Evolutionary conservation across 352 stramenopile species (phyloP), one percentile per base, ranked within the genome.

Genomic region (Hyaloperonospora brassicae): DNA sequence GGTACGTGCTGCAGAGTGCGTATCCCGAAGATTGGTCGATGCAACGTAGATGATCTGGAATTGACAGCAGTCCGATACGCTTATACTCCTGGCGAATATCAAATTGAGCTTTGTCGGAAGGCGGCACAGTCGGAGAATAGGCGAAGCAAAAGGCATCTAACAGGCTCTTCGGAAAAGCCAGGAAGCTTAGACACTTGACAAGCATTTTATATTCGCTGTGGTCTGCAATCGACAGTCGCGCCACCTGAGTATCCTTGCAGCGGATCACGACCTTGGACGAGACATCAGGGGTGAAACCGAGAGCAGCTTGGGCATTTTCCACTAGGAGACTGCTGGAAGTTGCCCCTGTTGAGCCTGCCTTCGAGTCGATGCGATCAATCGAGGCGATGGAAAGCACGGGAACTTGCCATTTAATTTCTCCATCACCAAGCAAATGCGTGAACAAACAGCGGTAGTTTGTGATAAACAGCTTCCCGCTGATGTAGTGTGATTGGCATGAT

Each of bases 1-100:
- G 96, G 64, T 99, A 99, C 17, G 91, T 97, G n/a, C 92, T 73
- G 55, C 88, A 98, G 8, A 98, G 66, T 13, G 80, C 71, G 52
- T 96, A 97, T 7, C 73, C 66, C 21, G 57, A 10, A 13, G 79
- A 80, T 30, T 94, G 80, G 36, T 92, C 79, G 31, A 90, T 91
- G 58, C 84, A 90, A 21, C 79, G 84, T 14, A 88, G 50, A 14
- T 71, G 65, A 9, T 84, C 64, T 0, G 83, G 80, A 38, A 69
- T 76, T 10, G 76, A 72, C 7, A 95, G 52, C 22, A 95, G 59
- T 0, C 86, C 86, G 24, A 94, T 76, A 44, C 86, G 82, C 3
- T 76, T 55, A 46, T 94, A 93, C 53, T 95, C 86, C 21, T 73
- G 62, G 8, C 79, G 78, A 47, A 93, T 65, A 45, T 93, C 83